Conservation (phyloP, 129 eudicot species). For the Flaveria robusta region DNA sequence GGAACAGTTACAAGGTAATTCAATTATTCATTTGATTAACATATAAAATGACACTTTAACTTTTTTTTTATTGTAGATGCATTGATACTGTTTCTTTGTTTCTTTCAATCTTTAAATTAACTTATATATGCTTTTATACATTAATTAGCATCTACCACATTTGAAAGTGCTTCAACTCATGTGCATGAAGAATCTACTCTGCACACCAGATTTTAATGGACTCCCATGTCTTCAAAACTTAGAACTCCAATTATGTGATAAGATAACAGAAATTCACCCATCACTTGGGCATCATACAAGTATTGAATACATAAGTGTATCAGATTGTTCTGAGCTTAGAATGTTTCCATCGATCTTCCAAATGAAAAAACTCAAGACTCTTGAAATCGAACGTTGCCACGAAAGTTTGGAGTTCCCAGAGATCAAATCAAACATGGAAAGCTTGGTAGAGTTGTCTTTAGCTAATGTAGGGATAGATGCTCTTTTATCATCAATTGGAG, state of each 20-base stretch:
- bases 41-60: background rate
- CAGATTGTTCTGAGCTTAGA: background rate
- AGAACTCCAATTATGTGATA: background rate
- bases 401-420: background rate
- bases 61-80: background rate
- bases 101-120: background rate
- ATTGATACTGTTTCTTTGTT: background rate
- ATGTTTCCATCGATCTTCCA: background rate
- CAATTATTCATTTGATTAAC: background rate
- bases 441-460: background rate
- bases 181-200: background rate
- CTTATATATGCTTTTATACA: background rate
- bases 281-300: slow-evolving; percentile 4
- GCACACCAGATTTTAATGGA: slow-evolving; percentile 5
- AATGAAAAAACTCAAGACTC: background rate
- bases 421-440: background rate
- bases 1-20: slow-evolving; percentile 13
- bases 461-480: background rate
- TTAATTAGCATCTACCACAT: background rate
- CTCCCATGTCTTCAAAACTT: background rate
- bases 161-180: background rate
- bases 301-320: background rate
- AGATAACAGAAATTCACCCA: background rate
- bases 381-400: background rate
- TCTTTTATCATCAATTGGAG: background rate